phyloP scores from a whole-genome alignment of 257 asterid genomes.

The Solanum etuberosum region DNA sequence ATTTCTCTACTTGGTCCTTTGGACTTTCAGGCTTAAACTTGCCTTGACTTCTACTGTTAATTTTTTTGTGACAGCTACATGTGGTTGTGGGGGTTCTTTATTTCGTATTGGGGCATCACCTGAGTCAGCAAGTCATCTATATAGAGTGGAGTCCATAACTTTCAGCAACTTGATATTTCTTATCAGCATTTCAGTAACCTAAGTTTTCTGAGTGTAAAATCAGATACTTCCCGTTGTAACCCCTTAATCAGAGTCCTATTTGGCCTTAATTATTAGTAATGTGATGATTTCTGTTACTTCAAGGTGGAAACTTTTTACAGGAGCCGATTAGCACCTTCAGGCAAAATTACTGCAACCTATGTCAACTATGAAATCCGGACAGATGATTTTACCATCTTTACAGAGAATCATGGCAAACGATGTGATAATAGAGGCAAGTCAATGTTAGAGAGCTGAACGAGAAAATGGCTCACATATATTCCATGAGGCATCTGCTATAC shows the following conservation, averaged over 20 bases:
- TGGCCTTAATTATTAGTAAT: neutral
- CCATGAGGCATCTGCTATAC: neutral
- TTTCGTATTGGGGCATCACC: neutral
- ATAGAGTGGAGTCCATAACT: neutral
- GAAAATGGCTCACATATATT: neutral
- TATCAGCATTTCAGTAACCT: neutral
- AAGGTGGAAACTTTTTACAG: neutral
- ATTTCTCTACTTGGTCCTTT: neutral
- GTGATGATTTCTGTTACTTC: neutral
- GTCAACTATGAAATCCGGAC: neutral
- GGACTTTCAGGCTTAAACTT: neutral
- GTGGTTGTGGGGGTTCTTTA: neutral
- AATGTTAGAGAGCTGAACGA: neutral
- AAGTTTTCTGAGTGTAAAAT: neutral
- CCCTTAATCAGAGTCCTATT: neutral
- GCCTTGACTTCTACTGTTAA: neutral
- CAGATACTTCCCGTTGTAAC: neutral
- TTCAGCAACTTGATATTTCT: neutral
- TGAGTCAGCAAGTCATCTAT: neutral
- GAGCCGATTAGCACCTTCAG: neutral
- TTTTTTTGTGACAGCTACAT: neutral
- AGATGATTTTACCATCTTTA: neutral
- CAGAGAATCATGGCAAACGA: neutral
- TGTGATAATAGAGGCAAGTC: neutral
- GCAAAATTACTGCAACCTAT: neutral